A percentile compares a stretch with the other conserved stretches of the same genome.
Conservation (phyloP, 2,329 filamentous ascomycete species). For the Clathrospora elynae region DNA sequence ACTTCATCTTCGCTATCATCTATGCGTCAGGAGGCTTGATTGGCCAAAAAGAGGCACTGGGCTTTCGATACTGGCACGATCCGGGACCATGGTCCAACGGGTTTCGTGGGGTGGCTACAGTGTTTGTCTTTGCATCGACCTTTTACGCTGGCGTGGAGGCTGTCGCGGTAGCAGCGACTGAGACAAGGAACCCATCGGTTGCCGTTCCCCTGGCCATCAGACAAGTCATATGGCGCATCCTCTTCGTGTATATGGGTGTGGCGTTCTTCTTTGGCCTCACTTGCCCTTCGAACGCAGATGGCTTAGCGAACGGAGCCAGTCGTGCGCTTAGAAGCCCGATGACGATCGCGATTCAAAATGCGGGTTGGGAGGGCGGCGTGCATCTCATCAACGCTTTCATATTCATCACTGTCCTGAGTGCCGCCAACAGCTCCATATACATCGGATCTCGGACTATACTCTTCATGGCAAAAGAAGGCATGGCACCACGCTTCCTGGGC, state of each 20-base stretch:
- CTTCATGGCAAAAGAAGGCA: conserved; percentile 75
- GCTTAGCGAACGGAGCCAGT: conserved; percentile 64
- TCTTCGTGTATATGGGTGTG: conserved; percentile 52
- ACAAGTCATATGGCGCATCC: conserved; percentile 52
- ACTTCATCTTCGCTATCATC: conserved; percentile 51
- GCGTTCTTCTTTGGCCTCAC: conserved; percentile 63
- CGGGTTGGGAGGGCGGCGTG: conserved; percentile 73
- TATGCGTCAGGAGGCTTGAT: conserved; percentile 42
- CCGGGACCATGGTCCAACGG: conserved; percentile 50
- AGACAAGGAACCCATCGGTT: conserved; percentile 51
- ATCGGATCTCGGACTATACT: conserved; percentile 75
- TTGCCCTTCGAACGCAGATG: conserved; percentile 69
- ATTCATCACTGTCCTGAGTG: conserved; percentile 67
- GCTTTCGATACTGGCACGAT: conserved; percentile 48
- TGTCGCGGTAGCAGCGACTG: conserved; percentile 45
- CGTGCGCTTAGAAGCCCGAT: conserved; percentile 66
- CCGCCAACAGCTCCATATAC: conserved; percentile 73
- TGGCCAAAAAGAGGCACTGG: conserved; percentile 39
- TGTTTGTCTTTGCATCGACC: conserved; percentile 52
- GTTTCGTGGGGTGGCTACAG: conserved; percentile 50
- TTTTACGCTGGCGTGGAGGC: conserved; percentile 49
- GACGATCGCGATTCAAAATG: conserved; percentile 63
- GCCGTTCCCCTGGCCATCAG: conserved; percentile 56
- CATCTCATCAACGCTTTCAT: conserved; percentile 72
- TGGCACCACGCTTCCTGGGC: conserved; percentile 72